These are phyloP conservation scores for Binderoboletus segoi DNA, from an alignment of 1,284 basidiomycete genomes.

Conservation along the genomic window DNA sequence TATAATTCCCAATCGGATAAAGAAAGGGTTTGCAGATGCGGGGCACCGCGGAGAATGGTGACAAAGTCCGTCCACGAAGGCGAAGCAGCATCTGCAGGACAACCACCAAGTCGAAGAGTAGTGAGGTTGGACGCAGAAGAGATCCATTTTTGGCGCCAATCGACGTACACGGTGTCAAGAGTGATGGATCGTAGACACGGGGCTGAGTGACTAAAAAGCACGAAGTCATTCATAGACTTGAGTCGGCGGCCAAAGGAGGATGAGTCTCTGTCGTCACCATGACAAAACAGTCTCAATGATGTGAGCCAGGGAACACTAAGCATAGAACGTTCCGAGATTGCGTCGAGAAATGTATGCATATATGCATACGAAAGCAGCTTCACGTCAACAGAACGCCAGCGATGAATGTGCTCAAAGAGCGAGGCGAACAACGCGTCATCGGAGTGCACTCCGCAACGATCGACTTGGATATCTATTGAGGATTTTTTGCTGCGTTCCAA, in stretches of 20 bases:
- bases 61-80: not conserved
- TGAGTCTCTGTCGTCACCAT: not conserved
- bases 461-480: not conserved
- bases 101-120: not conserved
- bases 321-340: not conserved
- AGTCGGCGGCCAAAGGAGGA: not conserved
- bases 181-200: not conserved
- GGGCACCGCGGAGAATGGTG: not conserved
- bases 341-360: not conserved
- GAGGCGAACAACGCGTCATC: not conserved
- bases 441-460: too few species aligned
- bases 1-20: not conserved
- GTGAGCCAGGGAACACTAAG: not conserved
- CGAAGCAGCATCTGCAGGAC: not conserved
- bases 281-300: not conserved
- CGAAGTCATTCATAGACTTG: too few species aligned
- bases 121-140: not conserved
- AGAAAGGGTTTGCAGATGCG: not conserved
- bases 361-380: not conserved
- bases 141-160: slow-evolving; percentile 4
- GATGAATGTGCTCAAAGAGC: not conserved
- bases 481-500: not conserved
- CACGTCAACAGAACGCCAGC: not conserved
- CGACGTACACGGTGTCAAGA: not conserved
- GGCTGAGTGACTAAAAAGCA: not conserved